A percentile compares a stretch with the other conserved stretches of the same genome.
These are phyloP conservation scores for Cryphonectria naterciae DNA, from an alignment of 2,329 filamentous ascomycete genomes.

Conservation along the genomic window DNA sequence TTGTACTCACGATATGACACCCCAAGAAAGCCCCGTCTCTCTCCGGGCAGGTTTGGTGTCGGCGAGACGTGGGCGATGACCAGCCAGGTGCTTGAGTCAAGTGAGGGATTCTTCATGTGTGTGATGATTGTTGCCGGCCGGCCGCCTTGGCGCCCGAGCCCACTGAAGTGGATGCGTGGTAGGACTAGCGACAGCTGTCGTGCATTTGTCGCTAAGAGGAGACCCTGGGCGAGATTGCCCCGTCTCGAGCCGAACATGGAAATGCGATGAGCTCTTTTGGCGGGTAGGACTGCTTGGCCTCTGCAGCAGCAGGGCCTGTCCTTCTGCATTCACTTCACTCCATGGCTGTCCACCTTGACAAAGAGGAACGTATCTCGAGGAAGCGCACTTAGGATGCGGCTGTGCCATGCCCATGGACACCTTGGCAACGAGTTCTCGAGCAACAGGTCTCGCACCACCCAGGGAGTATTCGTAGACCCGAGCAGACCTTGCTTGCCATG, in stretches of 20 bases:
- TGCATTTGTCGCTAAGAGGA: not conserved
- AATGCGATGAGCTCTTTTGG: constrained; percentile 2
- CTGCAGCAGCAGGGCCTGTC: not conserved
- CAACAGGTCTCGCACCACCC: not conserved
- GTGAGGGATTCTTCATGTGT: constrained; percentile 27
- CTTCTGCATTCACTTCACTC: not conserved
- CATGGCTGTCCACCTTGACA: not conserved
- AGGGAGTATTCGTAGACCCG: not conserved
- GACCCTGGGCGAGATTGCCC: not conserved
- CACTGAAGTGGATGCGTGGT: not conserved
- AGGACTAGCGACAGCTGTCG: constrained; percentile 2
- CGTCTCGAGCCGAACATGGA: not conserved
- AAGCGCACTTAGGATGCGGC: not conserved
- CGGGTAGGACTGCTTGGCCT: not conserved
- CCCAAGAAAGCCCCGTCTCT: not conserved
- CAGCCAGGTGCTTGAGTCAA: constrained; percentile 16
- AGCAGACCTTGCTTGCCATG: not conserved
- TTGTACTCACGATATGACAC: not conserved
- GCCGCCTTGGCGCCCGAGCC: constrained; percentile 16
- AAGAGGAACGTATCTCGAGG: not conserved
- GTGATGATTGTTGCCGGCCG: constrained; percentile 18
- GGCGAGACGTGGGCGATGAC: not conserved
- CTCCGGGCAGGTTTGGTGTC: not conserved
- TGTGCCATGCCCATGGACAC: not conserved
- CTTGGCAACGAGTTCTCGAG: not conserved